Conservation (phyloP, 768 basidiomycete species). For the Mycena epipterygia region DNA sequence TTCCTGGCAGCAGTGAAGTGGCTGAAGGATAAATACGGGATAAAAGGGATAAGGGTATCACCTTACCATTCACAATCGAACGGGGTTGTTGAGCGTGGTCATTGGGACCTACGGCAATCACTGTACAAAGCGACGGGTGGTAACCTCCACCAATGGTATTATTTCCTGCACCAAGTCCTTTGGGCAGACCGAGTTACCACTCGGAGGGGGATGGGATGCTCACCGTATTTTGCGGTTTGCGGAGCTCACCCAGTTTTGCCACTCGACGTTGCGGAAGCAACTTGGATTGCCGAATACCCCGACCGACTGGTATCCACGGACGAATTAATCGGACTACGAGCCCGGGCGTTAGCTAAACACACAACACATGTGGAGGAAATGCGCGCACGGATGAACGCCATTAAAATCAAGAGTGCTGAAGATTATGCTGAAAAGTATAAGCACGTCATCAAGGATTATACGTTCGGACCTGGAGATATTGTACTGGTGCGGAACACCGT, state of each 20-base stretch:
- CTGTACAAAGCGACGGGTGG: constrained; percentile 38
- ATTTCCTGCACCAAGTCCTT: constrained; percentile 30
- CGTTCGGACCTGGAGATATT: constrained; percentile 37
- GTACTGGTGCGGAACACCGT: constrained; percentile 38
- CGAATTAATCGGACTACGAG: constrained; percentile 37
- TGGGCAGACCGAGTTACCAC: constrained; percentile 41
- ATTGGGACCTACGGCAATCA: constrained; percentile 45
- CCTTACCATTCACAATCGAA: constrained; percentile 59
- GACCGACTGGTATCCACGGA: constrained; percentile 7
- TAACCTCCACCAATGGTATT: constrained; percentile 40
- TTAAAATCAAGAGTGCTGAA: constrained; percentile 28
- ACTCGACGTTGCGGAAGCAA: constrained; percentile 44
- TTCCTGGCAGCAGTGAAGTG: constrained; percentile 42
- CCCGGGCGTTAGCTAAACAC: constrained; percentile 25
- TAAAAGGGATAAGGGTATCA: constrained; percentile 56
- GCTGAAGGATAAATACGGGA: constrained; percentile 43
- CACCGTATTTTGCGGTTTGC: constrained; percentile 39
- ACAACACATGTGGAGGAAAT: constrained; percentile 36
- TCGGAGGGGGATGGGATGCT: constrained; percentile 33
- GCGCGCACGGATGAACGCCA: constrained; percentile 14
- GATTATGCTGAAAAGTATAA: constrained; percentile 39
- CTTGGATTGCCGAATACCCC: constrained; percentile 41
- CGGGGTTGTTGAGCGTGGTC: constrained; percentile 50
- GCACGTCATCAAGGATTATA: constrained; percentile 23
- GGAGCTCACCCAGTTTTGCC: constrained; percentile 40